Percentiles rank a stretch among this genome's conserved stretches.
These are phyloP conservation scores for Zoysia pacifica DNA, from an alignment of 176 grass and related monocot genomes.

Conservation along the genomic window DNA sequence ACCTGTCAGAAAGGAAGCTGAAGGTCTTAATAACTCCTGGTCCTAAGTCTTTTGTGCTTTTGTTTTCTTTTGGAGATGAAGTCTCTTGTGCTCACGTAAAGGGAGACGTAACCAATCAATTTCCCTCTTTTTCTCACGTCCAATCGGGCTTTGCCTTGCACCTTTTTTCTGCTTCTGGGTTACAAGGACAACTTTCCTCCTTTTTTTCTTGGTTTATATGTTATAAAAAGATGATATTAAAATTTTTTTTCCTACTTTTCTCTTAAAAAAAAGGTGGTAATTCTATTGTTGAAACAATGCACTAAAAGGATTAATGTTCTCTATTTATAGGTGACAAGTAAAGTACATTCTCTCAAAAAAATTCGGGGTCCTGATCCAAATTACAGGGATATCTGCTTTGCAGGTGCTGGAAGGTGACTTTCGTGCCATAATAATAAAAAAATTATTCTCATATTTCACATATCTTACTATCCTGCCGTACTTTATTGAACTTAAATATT, in stretches of 20 bases:
- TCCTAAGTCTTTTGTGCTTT: conserved; percentile 5
- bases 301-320: conserved; percentile 27
- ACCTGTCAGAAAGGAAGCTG: neutral
- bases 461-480: conserved; percentile 28
- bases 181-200: conserved; percentile 23
- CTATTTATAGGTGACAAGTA: conserved; percentile 64
- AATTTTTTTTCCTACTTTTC: neutral
- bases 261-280: neutral
- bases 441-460: conserved; percentile 30
- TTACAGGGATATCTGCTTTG: conserved; percentile 98
- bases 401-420: conserved; percentile 91
- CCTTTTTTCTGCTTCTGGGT: neutral
- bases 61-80: neutral
- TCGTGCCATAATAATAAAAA: neutral
- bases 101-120: neutral
- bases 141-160: neutral
- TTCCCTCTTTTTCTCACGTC: neutral
- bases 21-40: conserved; percentile 24
- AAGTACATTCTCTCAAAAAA: conserved; percentile 90
- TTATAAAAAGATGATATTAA: no score
- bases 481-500: conserved; percentile 23
- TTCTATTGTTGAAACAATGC: conserved; percentile 31
- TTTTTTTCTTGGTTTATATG: conserved; percentile 2
- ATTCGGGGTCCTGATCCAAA: conserved; percentile 92
- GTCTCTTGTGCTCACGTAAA: conserved; percentile 1